Conservation (phyloP, 2,329 filamentous ascomycete genomes). For the Colletotrichum gloeosporioides region DNA sequence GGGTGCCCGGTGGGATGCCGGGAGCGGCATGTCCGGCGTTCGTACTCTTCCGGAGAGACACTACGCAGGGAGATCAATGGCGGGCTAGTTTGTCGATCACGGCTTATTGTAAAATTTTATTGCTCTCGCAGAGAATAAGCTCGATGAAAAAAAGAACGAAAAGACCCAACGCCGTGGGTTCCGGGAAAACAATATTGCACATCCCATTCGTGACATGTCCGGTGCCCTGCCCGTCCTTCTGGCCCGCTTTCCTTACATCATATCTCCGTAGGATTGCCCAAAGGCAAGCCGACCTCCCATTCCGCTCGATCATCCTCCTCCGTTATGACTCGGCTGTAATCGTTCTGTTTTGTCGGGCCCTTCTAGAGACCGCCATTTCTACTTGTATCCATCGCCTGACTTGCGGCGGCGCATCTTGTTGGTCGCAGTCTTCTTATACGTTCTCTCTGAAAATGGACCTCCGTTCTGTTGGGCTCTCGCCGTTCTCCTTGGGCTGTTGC, state of each 20-base stretch:
- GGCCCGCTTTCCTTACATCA: slow-evolving; percentile 18
- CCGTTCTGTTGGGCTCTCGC: slow-evolving; percentile 69
- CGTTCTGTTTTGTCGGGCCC: not conserved
- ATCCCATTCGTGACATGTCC: slow-evolving; percentile 15
- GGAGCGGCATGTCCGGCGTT: not conserved
- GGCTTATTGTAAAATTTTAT: not conserved
- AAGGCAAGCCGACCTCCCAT: not conserved
- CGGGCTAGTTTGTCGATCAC: not conserved
- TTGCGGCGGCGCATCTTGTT: not conserved
- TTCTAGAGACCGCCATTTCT: not conserved
- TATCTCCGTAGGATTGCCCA: not conserved
- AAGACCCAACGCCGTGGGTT: slow-evolving; percentile 14
- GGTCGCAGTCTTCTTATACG: slow-evolving; percentile 46
- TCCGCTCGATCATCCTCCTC: too few species aligned
- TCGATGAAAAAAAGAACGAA: not conserved
- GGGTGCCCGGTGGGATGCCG: not conserved
- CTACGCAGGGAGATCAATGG: not conserved
- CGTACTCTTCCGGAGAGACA: not conserved
- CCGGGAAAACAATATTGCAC: slow-evolving; percentile 2
- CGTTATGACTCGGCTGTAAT: not conserved
- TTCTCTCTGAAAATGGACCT: slow-evolving; percentile 75
- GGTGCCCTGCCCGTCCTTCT: not conserved
- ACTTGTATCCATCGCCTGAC: not conserved
- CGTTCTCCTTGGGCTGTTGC: slow-evolving; percentile 31
- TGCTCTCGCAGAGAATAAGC: not conserved